A percentile compares a stretch with the other conserved stretches of the same genome.
Conservation (phyloP, 129 eudicot species). For the Rutidosis leptorrhynchoides region DNA sequence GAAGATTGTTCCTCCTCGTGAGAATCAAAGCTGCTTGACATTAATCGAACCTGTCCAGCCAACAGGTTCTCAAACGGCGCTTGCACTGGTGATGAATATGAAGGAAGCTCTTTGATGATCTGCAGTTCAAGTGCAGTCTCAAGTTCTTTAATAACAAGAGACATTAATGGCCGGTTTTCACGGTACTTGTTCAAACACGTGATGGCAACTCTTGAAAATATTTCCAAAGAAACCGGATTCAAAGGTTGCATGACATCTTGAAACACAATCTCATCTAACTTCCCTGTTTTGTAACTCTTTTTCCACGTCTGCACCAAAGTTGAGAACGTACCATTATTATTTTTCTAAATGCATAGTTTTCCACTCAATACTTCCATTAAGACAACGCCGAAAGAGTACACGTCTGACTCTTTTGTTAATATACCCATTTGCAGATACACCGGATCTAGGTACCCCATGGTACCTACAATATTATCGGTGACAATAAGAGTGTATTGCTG, state of each 20-base stretch:
- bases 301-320: too few species aligned
- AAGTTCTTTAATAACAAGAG: background rate
- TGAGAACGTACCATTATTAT: too few species aligned
- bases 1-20: conserved; percentile 73
- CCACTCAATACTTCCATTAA: conserved; percentile 20
- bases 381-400: conserved; percentile 26
- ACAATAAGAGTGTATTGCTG: background rate
- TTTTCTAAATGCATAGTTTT: background rate
- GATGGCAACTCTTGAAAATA: conserved; percentile 16
- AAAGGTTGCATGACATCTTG: background rate
- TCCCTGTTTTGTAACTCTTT: too few species aligned
- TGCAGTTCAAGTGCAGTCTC: conserved; percentile 30
- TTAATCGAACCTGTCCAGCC: conserved; percentile 70
- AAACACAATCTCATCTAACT: too few species aligned
- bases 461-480: too few species aligned
- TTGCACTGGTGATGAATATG: conserved; percentile 67
- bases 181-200: conserved; percentile 7
- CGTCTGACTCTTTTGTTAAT: too few species aligned
- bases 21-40: conserved; percentile 64
- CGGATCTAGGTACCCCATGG: too few species aligned
- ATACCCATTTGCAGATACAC: too few species aligned
- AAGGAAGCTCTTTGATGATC: conserved; percentile 92
- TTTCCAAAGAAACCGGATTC: conserved; percentile 8
- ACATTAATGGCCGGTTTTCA: conserved; percentile 24
- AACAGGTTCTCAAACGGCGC: conserved; percentile 93